Evolutionary conservation across 2,329 filamentous ascomycete genomes (phyloP), one percentile per base, ranked within the genome.

Genomic region (Monosporascus sp.): DNA sequence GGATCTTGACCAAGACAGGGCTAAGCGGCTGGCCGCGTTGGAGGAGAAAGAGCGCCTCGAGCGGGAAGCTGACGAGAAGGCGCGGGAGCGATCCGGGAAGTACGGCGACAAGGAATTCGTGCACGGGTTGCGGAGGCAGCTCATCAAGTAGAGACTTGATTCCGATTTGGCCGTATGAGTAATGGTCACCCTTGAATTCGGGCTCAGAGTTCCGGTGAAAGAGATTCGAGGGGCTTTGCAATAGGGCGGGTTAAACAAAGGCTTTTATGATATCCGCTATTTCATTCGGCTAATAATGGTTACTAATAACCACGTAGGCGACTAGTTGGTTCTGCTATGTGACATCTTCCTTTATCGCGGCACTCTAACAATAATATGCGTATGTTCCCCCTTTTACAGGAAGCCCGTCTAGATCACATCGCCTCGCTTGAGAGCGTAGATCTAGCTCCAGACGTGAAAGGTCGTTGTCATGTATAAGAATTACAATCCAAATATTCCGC

Each of bases 1-100:
- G 1, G 82, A 87, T 11, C 74, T 95, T 48, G 88, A 93, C 61
- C 66, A 75, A n/a, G 85, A 88, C 60, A 84, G 90, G 35, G 81
- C 82, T 58, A 78, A 80, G 54, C 81, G 90, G 24, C 74, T 95
- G 9, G 81, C 82, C 0, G 82, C 83, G 1, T 72, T 92, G 18
- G 84, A 82, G 24, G 81, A 83, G 57, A 77, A 77, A 55, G 90
- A 95, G 60, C 78, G 80, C 48, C 74, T 74, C 18, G 80, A 84
- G 45, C 77, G 79, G 14, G 84, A 89, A 55, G 81, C 82, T 1
- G 90, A 95, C 51, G 83, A 90, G 31, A 74, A 68, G 56, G 81
- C 80, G 22, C 76, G 87, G 53, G 77, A 76, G 48, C 73, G 75
- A n/a, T 79, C 80, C 15, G 76, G 78, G 24, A 82, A 83, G 63